Conservation (phyloP, 139 green algal genomes). For the Raphidocelis subcapitata region DNA sequence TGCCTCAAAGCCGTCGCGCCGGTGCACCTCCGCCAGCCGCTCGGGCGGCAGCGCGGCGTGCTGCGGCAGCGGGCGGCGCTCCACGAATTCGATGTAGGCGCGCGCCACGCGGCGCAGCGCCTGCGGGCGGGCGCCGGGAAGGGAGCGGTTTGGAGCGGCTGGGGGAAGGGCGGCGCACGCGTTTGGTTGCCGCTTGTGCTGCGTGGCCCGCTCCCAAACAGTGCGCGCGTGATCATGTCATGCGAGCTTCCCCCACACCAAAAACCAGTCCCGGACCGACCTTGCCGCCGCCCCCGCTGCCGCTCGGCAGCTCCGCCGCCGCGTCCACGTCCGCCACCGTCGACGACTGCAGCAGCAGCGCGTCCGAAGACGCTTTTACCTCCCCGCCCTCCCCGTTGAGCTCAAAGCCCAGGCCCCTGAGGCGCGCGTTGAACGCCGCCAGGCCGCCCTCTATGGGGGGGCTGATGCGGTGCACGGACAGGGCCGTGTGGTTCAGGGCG, state of each 20-base stretch:
- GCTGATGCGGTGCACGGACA: constrained; percentile 71
- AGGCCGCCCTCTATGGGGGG: constrained; percentile 34
- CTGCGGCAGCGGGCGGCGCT: constrained; percentile 64
- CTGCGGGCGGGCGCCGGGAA: no score
- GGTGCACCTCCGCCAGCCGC: constrained; percentile 54
- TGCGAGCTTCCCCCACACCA: no score
- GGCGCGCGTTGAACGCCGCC: constrained; percentile 37
- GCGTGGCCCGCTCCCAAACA: no score
- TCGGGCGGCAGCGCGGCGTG: constrained; percentile 31
- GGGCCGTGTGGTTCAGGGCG: constrained; percentile 79
- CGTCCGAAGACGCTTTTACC: constrained; percentile 71
- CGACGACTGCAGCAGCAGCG: constrained; percentile 68
- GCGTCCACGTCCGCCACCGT: constrained; percentile 65
- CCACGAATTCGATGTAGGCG: constrained; percentile 82
- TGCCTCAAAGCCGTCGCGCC: constrained; percentile 82
- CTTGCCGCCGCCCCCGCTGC: no score
- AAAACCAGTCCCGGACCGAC: no score
- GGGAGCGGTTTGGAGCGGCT: no score
- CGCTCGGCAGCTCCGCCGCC: no score
- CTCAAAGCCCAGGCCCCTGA: constrained; percentile 52
- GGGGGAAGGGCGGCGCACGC: no score
- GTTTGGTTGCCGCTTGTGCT: no score
- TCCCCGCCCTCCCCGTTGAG: constrained; percentile 65
- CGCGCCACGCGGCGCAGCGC: constrained; percentile 34
- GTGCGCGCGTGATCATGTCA: no score